These are phyloP conservation scores for Isabelozyma pseudorhagii DNA, from an alignment of 805 yeast genomes.

Conservation along the genomic window DNA sequence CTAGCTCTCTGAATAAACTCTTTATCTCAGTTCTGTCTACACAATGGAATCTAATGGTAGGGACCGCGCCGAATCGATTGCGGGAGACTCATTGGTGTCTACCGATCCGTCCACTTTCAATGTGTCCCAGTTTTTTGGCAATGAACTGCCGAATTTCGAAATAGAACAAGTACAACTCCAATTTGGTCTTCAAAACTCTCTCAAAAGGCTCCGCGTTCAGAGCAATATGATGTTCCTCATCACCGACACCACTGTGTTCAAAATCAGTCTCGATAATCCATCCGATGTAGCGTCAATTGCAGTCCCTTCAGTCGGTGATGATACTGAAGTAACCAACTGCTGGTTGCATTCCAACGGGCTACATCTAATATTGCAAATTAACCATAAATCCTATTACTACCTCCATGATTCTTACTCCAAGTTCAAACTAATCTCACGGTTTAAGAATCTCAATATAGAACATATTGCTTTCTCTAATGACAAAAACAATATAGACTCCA, in stretches of 20 bases:
- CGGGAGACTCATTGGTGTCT: background rate
- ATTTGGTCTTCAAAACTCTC: constrained; percentile 24
- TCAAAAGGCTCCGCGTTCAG: constrained; percentile 25
- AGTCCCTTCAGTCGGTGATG: constrained; percentile 4
- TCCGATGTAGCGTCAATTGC: constrained; percentile 18
- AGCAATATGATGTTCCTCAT: constrained; percentile 34
- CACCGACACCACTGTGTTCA: constrained; percentile 15
- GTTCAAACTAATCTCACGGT: constrained; percentile 30
- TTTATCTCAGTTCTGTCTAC: background rate
- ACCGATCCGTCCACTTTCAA: background rate
- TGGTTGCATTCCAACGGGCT: constrained; percentile 40
- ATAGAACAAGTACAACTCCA: constrained; percentile 40
- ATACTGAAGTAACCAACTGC: constrained; percentile 15
- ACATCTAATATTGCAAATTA: constrained; percentile 29
- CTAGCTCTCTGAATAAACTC: background rate
- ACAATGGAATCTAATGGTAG: background rate
- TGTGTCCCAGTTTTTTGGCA: background rate
- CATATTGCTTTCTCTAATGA: constrained; percentile 20
- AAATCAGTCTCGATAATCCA: constrained; percentile 36
- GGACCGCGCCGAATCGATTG: background rate
- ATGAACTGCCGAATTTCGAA: constrained; percentile 19
- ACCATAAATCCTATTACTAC: constrained; percentile 22
- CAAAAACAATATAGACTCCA: constrained; percentile 5
- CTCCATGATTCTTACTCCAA: constrained; percentile 26
- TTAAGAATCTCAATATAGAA: constrained; percentile 25